phyloP scores from a whole-genome alignment of 106 monocot species.

The Amphibolis antarctica region DNA sequence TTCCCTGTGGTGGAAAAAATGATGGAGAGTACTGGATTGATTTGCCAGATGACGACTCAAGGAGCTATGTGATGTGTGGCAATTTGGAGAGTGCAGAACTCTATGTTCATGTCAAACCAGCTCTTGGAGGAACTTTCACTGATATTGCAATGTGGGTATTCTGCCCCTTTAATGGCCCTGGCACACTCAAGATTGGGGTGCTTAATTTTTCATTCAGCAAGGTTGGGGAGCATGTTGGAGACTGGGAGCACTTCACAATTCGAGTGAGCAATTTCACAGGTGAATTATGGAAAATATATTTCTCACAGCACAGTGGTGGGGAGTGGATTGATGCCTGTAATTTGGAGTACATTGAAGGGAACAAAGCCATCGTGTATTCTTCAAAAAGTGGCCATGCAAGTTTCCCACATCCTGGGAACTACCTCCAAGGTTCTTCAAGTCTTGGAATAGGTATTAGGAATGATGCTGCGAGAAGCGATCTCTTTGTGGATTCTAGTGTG shows the following conservation, averaged over 20 bases:
- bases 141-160: slow-evolving; percentile 96
- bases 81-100: slow-evolving; percentile 64
- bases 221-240: slow-evolving; percentile 72
- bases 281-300: slow-evolving; percentile 70
- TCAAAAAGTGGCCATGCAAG: slow-evolving; percentile 89
- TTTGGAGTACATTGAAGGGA: slow-evolving; percentile 71
- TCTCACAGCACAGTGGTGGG: slow-evolving; percentile 94
- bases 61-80: slow-evolving; percentile 39
- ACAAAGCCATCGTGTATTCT: slow-evolving; percentile 67
- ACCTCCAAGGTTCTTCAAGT: slow-evolving; percentile 69
- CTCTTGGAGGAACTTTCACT: slow-evolving; percentile 80
- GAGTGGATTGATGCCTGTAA: slow-evolving; percentile 62
- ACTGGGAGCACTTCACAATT: slow-evolving; percentile 99
- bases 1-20: slow-evolving; percentile 71
- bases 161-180: slow-evolving; percentile 95
- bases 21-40: slow-evolving; percentile 97
- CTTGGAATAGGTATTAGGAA: slow-evolving; percentile 89
- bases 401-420: slow-evolving; percentile 56
- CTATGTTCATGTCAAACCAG: slow-evolving; percentile 83
- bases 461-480: slow-evolving; percentile 52
- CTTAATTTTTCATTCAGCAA: slow-evolving; percentile 41
- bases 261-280: slow-evolving; percentile 79
- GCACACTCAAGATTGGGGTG: slow-evolving; percentile 59
- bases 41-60: slow-evolving; percentile 55
- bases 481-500: slow-evolving; percentile 62